phyloP scores from a whole-genome alignment of 2,329 filamentous ascomycete species.

The Exophiala sp. region DNA sequence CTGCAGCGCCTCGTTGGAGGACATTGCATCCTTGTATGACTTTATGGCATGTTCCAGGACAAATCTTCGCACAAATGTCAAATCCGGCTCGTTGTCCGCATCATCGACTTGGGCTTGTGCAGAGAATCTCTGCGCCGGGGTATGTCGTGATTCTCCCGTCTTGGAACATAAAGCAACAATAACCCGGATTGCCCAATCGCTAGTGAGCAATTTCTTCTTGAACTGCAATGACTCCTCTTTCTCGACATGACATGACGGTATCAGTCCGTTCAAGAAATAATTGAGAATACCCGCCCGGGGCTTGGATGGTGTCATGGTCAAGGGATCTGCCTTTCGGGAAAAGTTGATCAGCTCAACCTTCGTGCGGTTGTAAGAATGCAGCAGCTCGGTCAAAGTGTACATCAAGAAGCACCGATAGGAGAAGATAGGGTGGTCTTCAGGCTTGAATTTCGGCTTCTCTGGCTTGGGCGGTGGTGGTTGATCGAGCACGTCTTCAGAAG shows the following conservation, averaged over 20 bases:
- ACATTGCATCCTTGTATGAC: slow-evolving; percentile 82
- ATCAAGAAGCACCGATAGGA: slow-evolving; percentile 94
- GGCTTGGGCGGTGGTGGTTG: slow-evolving; percentile 51
- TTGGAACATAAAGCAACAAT: slow-evolving; percentile 83
- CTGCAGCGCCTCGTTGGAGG: slow-evolving; percentile 75
- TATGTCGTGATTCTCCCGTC: slow-evolving; percentile 67
- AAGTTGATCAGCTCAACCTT: slow-evolving; percentile 99
- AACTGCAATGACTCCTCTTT: slow-evolving; percentile 63
- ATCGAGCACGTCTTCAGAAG: not conserved
- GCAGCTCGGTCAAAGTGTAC: slow-evolving; percentile 83
- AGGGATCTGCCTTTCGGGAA: slow-evolving; percentile 82
- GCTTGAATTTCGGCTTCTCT: slow-evolving; percentile 75
- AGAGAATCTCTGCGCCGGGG: slow-evolving; percentile 17
- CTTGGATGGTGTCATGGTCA: slow-evolving; percentile 85
- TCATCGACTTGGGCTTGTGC: slow-evolving; percentile 50
- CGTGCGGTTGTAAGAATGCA: slow-evolving; percentile 86
- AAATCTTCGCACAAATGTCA: slow-evolving; percentile 90
- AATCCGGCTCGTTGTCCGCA: slow-evolving; percentile 73
- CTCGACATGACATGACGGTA: slow-evolving; percentile 62
- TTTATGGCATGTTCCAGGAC: slow-evolving; percentile 90
- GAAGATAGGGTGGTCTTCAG: slow-evolving; percentile 91
- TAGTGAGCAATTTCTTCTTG: slow-evolving; percentile 83
- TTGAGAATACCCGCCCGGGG: slow-evolving; percentile 89
- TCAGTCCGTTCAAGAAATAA: slow-evolving; percentile 80
- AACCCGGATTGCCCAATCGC: slow-evolving; percentile 78